Conservation (phyloP, 2,329 filamentous ascomycete species). For the Penicillium sp. region DNA sequence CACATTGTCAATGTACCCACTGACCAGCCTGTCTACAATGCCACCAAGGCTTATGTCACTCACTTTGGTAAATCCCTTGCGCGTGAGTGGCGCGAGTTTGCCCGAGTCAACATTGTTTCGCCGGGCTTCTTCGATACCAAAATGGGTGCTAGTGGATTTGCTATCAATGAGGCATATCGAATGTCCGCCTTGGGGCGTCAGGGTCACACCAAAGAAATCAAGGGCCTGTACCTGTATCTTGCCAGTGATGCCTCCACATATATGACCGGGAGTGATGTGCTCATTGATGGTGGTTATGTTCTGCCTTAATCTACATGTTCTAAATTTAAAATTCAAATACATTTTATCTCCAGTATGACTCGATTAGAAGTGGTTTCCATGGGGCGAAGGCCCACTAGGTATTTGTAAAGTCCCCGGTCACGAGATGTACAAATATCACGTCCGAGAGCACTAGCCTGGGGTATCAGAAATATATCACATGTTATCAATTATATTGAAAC, state of each 20-base stretch:
- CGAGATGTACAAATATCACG: no score
- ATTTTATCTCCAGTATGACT: no score
- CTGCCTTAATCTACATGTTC: conserved; percentile 17
- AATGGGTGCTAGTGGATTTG: conserved; percentile 50
- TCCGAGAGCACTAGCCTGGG: no score
- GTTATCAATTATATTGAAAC: no score
- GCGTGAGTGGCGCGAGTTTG: conserved; percentile 59
- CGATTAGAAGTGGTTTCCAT: no score
- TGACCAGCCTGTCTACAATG: conserved; percentile 60
- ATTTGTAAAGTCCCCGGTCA: no score
- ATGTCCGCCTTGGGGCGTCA: conserved; percentile 51
- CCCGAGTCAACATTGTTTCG: conserved; percentile 57
- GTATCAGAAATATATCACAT: no score
- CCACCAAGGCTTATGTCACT: conserved; percentile 57
- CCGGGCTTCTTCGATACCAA: conserved; percentile 59
- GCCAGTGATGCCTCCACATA: conserved; percentile 50
- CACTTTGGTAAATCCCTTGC: conserved; percentile 59
- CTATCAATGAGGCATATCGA: conserved; percentile 46
- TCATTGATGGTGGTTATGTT: conserved; percentile 52
- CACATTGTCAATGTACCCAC: conserved; percentile 55
- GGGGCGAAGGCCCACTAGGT: no score
- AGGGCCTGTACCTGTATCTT: conserved; percentile 47
- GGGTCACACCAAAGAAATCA: conserved; percentile 37
- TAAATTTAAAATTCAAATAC: no score
- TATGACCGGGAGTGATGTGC: conserved; percentile 51